Evolutionary conservation across 495 filamentous ascomycete genomes (phyloP), one percentile per base, ranked within the genome.

Genomic region (Astrothelium macrocarpum): DNA sequence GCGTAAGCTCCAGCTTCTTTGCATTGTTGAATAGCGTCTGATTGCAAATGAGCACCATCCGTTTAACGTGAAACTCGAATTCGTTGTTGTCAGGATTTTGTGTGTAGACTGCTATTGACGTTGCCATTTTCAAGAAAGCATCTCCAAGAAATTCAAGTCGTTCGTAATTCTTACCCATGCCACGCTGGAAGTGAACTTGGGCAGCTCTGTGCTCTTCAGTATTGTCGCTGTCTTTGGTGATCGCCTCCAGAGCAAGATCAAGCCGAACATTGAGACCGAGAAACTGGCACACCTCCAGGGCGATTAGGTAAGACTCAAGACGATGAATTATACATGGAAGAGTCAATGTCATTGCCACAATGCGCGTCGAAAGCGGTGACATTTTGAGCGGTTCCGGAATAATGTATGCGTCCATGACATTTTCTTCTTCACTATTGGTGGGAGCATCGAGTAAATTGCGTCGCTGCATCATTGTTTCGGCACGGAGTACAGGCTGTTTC

Each of bases 121-220:
- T 97, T 42, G 89, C 90, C 86, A 96, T 91, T 77, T 98, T 98
- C 46, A 98, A 80, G 72, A 96, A 97, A 59, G 87, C 88, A 73
- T 98, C 94, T 0, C 94, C 94, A 16, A 97, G 79, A 66, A 97
- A 95, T 64, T 98, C 94, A 1, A 97, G 84, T 29, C 94, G 84
- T 74, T 98, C 94, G 69, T 98, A 98, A 67, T 97, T 97, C 62
- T 87, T 90, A 12, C 93, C 94, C 94, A 97, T 98, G 31, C 94
- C 94, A 64, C 82, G 77, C 67, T 90, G 89, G 26, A 90, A 79
- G 66, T 93, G 89, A 45, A 94, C 75, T 31, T 61, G 32, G 16
- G 34, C 45, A 14, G 76, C 78, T 11, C 79, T 79, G 64, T 91
- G 87, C 56, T 96, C 91, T 36, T 89, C 89, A 1, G 86, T 87